phyloP scores from a whole-genome alignment of 2,329 filamentous ascomycete genomes.

The Elsinoe fawcettii region DNA sequence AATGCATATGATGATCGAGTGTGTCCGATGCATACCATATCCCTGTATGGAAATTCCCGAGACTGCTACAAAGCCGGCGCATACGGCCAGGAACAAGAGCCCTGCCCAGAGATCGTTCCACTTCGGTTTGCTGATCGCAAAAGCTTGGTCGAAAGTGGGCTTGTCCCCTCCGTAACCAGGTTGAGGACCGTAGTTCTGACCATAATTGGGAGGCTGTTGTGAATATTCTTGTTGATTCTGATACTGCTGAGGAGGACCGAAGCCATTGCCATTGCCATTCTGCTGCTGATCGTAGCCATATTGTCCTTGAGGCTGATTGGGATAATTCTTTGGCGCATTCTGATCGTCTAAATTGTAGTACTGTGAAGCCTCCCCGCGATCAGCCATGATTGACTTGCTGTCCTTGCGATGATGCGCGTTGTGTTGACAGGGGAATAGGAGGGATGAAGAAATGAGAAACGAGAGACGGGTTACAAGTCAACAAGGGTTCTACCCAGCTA shows the following conservation, averaged over 20 bases:
- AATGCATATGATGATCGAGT: not conserved
- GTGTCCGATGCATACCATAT: conserved; percentile 44
- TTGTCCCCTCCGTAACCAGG: conserved; percentile 35
- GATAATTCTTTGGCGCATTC: conserved; percentile 18
- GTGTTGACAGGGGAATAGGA: not conserved
- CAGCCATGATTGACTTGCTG: conserved; percentile 17
- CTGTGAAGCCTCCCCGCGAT: conserved; percentile 29
- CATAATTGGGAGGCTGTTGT: conserved; percentile 32
- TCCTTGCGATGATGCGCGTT: not conserved
- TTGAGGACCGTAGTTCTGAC: conserved; percentile 28
- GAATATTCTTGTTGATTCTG: conserved; percentile 18
- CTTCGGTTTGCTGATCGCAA: conserved; percentile 75
- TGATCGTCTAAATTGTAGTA: conserved; percentile 32
- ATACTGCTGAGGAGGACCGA: conserved; percentile 13
- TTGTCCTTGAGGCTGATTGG: conserved; percentile 20
- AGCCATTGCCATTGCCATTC: conserved; percentile 24
- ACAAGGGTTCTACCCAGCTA: not conserved
- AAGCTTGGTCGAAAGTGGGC: conserved; percentile 65
- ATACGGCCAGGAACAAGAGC: conserved; percentile 63
- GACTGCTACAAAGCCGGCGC: conserved; percentile 66
- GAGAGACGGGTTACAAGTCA: not conserved
- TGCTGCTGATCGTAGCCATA: conserved; percentile 27
- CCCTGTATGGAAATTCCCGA: conserved; percentile 68
- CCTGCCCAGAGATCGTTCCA: conserved; percentile 89
- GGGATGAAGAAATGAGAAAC: not conserved